A percentile compares a stretch with the other conserved stretches of the same genome.
phyloP scores from a whole-genome alignment of 345 rosid genomes.

The Gossypioides kirkii region DNA sequence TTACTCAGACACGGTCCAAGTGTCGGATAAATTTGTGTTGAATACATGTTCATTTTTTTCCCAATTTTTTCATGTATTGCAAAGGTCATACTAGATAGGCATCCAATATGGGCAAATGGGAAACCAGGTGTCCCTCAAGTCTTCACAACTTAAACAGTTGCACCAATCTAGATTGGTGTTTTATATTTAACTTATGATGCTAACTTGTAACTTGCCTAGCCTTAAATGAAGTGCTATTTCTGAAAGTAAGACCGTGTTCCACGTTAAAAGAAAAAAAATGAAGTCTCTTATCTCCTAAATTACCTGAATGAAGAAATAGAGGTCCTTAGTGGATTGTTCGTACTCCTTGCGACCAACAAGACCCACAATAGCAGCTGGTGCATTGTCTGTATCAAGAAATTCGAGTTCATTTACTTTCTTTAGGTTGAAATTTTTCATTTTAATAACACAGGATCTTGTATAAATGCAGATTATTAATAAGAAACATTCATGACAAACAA shows the following conservation, averaged over 20 bases:
- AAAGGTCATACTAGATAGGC: too few relatives aligned
- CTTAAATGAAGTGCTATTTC: background rate
- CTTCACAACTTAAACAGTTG: background rate
- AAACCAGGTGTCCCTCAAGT: too few relatives aligned
- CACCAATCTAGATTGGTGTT: background rate
- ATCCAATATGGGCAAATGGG: too few relatives aligned
- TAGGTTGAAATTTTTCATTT: background rate
- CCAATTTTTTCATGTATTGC: too few relatives aligned
- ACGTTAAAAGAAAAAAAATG: background rate
- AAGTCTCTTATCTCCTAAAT: background rate
- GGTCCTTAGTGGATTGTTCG: conserved; percentile 82
- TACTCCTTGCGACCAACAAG: conserved; percentile 93
- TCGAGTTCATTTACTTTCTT: background rate
- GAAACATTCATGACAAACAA: background rate
- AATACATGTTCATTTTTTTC: too few relatives aligned
- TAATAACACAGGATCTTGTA: background rate
- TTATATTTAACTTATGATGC: too few relatives aligned
- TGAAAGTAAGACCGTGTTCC: background rate
- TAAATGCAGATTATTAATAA: background rate
- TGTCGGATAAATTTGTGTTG: too few relatives aligned
- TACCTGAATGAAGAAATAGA: conserved; percentile 96
- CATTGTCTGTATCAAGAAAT: conserved; percentile 52
- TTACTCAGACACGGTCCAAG: too few relatives aligned
- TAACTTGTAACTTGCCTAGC: background rate
- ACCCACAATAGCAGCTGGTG: conserved; percentile 74